These are phyloP conservation scores for Penicillium malachiteum DNA, from an alignment of 495 filamentous ascomycete species.

Conservation along the genomic window DNA sequence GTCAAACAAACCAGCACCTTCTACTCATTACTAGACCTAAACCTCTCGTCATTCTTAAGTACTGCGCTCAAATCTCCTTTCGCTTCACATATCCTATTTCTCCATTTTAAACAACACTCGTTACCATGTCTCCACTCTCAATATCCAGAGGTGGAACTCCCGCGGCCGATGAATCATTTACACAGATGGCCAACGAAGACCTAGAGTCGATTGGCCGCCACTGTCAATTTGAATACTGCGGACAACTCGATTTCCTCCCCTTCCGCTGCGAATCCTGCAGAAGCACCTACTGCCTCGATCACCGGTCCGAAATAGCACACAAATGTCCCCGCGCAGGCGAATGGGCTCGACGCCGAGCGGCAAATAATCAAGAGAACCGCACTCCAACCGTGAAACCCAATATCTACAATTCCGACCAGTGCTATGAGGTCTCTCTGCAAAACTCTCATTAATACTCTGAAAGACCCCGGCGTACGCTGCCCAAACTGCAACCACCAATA, in stretches of 20 bases:
- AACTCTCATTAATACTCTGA: slow-evolving; percentile 76
- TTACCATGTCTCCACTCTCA: slow-evolving; percentile 33
- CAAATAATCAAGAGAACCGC: slow-evolving; percentile 19
- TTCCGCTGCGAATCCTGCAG: slow-evolving; percentile 90
- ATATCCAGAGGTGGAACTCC: slow-evolving; percentile 21
- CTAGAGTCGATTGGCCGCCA: slow-evolving; percentile 82
- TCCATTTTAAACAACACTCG: not conserved
- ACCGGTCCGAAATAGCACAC: slow-evolving; percentile 85
- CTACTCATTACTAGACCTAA: slow-evolving; percentile 16
- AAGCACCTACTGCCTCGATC: slow-evolving; percentile 88
- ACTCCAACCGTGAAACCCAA: slow-evolving; percentile 48
- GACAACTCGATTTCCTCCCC: slow-evolving; percentile 93
- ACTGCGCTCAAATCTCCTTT: not conserved
- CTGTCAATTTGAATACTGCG: slow-evolving; percentile 88
- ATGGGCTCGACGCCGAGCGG: slow-evolving; percentile 71
- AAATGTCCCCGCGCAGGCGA: slow-evolving; percentile 77
- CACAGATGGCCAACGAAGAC: slow-evolving; percentile 63
- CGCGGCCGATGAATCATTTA: slow-evolving; percentile 39
- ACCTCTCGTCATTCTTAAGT: not conserved
- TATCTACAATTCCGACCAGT: slow-evolving; percentile 65
- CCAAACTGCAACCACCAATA: slow-evolving; percentile 77
- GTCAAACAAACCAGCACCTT: slow-evolving; percentile 34
- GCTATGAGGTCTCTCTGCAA: slow-evolving; percentile 76
- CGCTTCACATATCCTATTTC: not conserved
- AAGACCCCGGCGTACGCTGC: slow-evolving; percentile 79